Conservation (phyloP, 2,329 filamentous ascomycete genomes). For the Zasmidium cellare region DNA sequence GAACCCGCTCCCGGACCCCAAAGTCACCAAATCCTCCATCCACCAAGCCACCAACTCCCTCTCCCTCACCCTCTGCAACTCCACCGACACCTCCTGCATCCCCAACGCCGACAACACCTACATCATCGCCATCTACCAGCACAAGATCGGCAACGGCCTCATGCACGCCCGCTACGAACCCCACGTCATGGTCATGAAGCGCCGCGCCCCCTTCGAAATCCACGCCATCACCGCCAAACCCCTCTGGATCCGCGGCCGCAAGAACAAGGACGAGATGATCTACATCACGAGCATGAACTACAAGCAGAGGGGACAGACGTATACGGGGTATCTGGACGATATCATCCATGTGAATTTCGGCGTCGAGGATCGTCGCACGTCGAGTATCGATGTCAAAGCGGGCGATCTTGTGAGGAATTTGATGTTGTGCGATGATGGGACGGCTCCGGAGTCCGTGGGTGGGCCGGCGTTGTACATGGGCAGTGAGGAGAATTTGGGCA, state of each 20-base stretch:
- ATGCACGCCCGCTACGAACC: slow-evolving; percentile 57
- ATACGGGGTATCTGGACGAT: slow-evolving; percentile 60
- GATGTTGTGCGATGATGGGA: slow-evolving; percentile 5
- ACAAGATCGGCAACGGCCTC: slow-evolving; percentile 52
- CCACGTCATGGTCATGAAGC: slow-evolving; percentile 54
- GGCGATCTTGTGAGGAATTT: slow-evolving; percentile 45
- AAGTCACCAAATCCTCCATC: slow-evolving; percentile 39
- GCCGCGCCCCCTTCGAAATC: slow-evolving; percentile 51
- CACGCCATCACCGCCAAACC: slow-evolving; percentile 53
- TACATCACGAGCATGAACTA: slow-evolving; percentile 61
- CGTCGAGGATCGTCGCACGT: slow-evolving; percentile 54
- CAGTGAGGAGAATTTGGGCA: too few relatives aligned
- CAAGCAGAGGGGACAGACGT: slow-evolving; percentile 49
- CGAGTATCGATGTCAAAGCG: slow-evolving; percentile 54
- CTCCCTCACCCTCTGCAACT: slow-evolving; percentile 55
- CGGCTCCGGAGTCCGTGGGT: neutral
- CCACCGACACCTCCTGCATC: slow-evolving; percentile 49
- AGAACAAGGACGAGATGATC: slow-evolving; percentile 53
- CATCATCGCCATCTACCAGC: slow-evolving; percentile 56
- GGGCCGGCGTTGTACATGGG: too few relatives aligned
- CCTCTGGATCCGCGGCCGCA: slow-evolving; percentile 57
- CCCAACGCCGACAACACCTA: slow-evolving; percentile 52
- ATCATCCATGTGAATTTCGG: slow-evolving; percentile 58
- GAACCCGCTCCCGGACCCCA: slow-evolving; percentile 1
- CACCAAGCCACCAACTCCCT: slow-evolving; percentile 64